Conservation (phyloP, 345 rosid genomes). For the Eucalyptus erythrocorys region DNA sequence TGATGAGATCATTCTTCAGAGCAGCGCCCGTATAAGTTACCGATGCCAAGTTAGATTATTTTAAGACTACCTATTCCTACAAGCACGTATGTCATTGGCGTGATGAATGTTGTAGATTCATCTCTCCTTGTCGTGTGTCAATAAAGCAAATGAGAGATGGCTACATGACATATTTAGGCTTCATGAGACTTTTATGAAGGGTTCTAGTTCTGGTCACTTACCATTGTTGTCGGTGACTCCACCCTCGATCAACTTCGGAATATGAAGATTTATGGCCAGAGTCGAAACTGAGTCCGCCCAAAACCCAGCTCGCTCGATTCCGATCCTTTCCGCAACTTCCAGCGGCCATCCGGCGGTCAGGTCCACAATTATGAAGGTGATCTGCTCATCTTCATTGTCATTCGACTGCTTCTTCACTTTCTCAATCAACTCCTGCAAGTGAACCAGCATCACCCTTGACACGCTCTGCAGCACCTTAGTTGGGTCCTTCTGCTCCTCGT, state of each 20-base stretch:
- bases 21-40: neutral
- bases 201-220: neutral
- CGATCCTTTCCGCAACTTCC: constrained; percentile 3
- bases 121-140: too few species aligned
- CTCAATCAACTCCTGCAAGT: too few species aligned
- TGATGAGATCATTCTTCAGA: neutral
- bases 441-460: too few species aligned
- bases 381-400: too few species aligned
- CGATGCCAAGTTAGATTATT: neutral
- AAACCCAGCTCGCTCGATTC: neutral
- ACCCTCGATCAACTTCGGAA: constrained; percentile 1
- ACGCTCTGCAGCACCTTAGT: too few species aligned
- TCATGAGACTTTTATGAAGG: too few species aligned
- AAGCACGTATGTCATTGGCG: neutral
- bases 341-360: neutral
- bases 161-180: too few species aligned
- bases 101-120: too few species aligned
- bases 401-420: too few species aligned
- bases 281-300: neutral
- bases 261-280: neutral
- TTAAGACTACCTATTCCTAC: neutral
- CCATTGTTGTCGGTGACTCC: constrained; percentile 7
- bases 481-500: neutral
- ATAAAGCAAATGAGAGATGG: too few species aligned
- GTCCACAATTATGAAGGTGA: too few species aligned